Base-by-base conservation (phyloP, 2,329 filamentous ascomycete genomes). In the Elsinoe necatrix region DNA sequence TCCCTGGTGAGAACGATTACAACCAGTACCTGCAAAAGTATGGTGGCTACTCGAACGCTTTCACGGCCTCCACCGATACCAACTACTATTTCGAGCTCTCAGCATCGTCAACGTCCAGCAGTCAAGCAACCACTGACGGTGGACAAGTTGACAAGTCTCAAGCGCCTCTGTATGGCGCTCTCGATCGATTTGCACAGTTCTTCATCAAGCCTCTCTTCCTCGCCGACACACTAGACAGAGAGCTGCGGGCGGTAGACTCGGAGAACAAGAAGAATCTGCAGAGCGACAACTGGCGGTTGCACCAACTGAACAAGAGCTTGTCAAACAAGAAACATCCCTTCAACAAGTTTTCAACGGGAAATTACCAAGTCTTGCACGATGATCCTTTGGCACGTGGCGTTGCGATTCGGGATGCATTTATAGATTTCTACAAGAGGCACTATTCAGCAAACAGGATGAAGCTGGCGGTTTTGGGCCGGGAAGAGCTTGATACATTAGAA, bases 221-320 rank as follows among this genome's bases (percentile, higher is more conserved):
- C 8, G 83, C 86, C 55, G 89, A 84, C 62, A 93, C 90, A 0
- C 72, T 96, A 50, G 91, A 96, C 64, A 82, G 91, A 51, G 91
- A 96, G 72, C 77, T 96, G 60, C 84, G 81, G 62, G 91, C 91
- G 0, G 91, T 96, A 18, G 90, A 96, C 67, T 95, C 90, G 4
- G 91, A 96, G 71, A 95, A 96, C 74, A 95, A 95, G 79, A 96
- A 96, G 80, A 96, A 96, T 64, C 75, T 96, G 50, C 91, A 96
- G 72, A 92, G 83, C 68, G 91, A 96, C 66, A 80, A 81, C 57
- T 95, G 91, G 89, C 83, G 91, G 14, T 73, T 95, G 61, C 83
- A 92, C 66, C 91, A 96, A 72, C 78, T 96, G 21, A 87, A 89
- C 67, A 95, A 95, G 73, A 86, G 86, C 2, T 74, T 93, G n/a